phyloP scores from a whole-genome alignment of 129 eudicot species.

The Erigeron canadensis region DNA sequence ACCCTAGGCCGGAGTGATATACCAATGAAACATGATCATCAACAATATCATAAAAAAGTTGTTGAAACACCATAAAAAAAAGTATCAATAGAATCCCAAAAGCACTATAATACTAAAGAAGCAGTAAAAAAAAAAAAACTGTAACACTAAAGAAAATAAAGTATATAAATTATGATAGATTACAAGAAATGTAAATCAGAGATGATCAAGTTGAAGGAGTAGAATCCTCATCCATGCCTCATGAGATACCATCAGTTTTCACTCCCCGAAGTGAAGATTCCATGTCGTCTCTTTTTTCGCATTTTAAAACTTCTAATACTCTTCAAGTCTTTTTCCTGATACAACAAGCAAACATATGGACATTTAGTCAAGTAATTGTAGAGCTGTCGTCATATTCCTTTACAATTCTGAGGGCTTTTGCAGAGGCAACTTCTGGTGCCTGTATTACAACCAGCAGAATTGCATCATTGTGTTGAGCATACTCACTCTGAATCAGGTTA shows the following conservation, averaged over 20 bases:
- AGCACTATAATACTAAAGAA: too few species aligned
- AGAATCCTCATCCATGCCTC: conserved; percentile 99
- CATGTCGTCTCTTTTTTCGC: conserved; percentile 66
- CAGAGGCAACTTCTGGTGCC: conserved; percentile 87
- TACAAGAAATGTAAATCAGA: too few species aligned
- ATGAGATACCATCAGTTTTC: conserved; percentile 84
- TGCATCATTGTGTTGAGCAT: conserved; percentile 92
- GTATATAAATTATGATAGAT: too few species aligned
- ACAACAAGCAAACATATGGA: conserved; percentile 20
- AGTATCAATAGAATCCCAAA: too few species aligned
- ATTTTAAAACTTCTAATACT: conserved; percentile 44
- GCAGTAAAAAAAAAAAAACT: too few species aligned
- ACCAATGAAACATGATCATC: too few species aligned
- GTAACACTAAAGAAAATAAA: too few species aligned
- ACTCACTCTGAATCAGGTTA: conserved; percentile 51
- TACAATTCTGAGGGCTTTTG: conserved; percentile 90
- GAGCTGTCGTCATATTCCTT: conserved; percentile 90
- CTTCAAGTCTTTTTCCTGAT: conserved; percentile 78
- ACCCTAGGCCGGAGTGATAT: too few species aligned
- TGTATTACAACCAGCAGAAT: conserved; percentile 80
- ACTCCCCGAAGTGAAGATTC: conserved; percentile 93
- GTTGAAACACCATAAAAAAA: too few species aligned
- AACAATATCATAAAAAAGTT: too few species aligned
- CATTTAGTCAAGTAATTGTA: background rate
- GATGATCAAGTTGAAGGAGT: too few species aligned